Evolutionary conservation across 2,329 filamentous ascomycete genomes (phyloP).

Genomic region (Coniella lustricola): DNA sequence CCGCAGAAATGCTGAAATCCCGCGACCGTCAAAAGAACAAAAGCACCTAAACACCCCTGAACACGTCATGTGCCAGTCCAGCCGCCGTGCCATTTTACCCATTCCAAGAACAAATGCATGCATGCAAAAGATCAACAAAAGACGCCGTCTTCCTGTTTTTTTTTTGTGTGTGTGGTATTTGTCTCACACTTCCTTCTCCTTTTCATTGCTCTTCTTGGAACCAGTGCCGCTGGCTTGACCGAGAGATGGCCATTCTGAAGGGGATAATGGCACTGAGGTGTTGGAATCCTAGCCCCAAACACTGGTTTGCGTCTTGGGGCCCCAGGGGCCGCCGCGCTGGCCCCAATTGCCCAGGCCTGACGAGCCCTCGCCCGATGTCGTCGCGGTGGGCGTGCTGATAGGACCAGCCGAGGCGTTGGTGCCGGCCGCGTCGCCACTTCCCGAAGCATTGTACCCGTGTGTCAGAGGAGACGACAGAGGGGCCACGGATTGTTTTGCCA

Average conservation of each 20-base stretch:
- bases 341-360: constrained; percentile 24
- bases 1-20: constrained; percentile 9
- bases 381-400: constrained; percentile 45
- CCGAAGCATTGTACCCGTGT: constrained; percentile 57
- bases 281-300: constrained; percentile 69
- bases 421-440: constrained; percentile 38
- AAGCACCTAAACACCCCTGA: constrained; percentile 13
- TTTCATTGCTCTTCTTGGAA: background rate
- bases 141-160: too few species aligned
- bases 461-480: constrained; percentile 85
- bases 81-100: background rate
- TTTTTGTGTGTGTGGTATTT: background rate
- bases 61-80: too few species aligned
- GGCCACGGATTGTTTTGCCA: constrained; percentile 80
- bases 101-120: background rate
- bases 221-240: background rate
- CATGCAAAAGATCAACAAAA: background rate
- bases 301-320: constrained; percentile 63
- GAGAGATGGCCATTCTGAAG: background rate
- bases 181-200: too few species aligned
- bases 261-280: too few species aligned
- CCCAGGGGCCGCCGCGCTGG: constrained; percentile 67
- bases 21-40: constrained; percentile 14
- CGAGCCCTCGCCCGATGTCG: constrained; percentile 36
- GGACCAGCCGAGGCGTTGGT: constrained; percentile 43